Conservation (phyloP, 2,329 filamentous ascomycete genomes). For the Hypoxylon sp. region DNA sequence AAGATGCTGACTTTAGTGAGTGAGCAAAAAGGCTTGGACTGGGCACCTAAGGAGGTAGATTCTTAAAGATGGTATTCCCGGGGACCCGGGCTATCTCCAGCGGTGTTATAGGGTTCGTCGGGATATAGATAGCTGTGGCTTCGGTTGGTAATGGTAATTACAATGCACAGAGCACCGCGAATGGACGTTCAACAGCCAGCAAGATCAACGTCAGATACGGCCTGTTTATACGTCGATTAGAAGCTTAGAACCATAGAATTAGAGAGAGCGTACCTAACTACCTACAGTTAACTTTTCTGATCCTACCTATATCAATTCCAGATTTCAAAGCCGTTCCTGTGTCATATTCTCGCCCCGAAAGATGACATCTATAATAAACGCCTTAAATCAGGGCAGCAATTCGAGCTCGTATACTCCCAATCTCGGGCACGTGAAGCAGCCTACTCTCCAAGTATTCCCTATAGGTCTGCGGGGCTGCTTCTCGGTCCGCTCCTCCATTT, state of each 20-base stretch:
- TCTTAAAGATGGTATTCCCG: neutral
- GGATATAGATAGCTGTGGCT: neutral
- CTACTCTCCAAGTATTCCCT: neutral
- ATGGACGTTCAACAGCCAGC: neutral
- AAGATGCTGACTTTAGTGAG: constrained; percentile 71
- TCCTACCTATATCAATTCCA: neutral
- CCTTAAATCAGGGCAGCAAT: neutral
- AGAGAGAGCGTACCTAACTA: neutral
- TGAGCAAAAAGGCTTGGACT: constrained; percentile 65
- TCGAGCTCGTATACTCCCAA: neutral
- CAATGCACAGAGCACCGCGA: neutral
- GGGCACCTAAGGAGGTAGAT: constrained; percentile 40
- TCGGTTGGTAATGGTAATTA: neutral
- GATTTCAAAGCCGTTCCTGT: neutral
- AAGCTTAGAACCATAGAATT: neutral
- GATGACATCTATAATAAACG: neutral
- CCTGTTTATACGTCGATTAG: neutral
- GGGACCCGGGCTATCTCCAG: too few relatives aligned
- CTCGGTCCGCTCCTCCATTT: too few relatives aligned
- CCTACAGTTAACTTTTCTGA: neutral
- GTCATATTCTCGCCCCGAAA: neutral
- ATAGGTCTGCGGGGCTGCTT: neutral
- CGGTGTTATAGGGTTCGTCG: too few relatives aligned
- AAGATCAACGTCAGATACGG: neutral
- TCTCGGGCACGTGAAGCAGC: neutral